A percentile compares a stretch with the other conserved stretches of the same genome.
phyloP scores from a whole-genome alignment of 2,329 filamentous ascomycete species.

The Stylonectria norvegica region DNA sequence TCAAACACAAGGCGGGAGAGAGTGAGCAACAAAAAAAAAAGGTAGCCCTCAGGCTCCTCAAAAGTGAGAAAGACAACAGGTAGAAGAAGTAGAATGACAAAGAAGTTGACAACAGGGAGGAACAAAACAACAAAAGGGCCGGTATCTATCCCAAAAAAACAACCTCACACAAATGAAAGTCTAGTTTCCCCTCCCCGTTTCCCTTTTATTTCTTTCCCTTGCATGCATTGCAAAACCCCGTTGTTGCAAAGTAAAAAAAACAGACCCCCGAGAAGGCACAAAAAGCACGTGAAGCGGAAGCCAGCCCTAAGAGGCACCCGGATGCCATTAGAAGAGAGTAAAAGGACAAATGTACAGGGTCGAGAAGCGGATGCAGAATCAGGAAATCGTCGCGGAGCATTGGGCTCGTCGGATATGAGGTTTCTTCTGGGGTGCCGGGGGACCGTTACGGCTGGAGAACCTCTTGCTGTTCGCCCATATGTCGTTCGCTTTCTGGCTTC shows the following conservation, averaged over 20 bases:
- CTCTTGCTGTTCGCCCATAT: constrained; percentile 56
- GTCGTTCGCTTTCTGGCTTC: constrained; percentile 70
- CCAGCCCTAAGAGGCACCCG: constrained; percentile 19
- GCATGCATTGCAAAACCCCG: constrained; percentile 13
- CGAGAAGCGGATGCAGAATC: constrained; percentile 22
- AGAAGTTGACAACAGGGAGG: constrained; percentile 3
- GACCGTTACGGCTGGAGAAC: constrained; percentile 17
- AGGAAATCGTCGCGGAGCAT: constrained; percentile 24
- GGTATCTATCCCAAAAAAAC: constrained; percentile 9
- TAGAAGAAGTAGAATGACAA: constrained; percentile 1
- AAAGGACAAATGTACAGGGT: constrained; percentile 26
- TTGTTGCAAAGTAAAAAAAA: constrained; percentile 5
- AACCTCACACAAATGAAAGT: constrained; percentile 3
- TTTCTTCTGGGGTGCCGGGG: constrained; percentile 6
- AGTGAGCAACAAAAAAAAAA: too few relatives aligned
- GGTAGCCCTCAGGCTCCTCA: too few relatives aligned
- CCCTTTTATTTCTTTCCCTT: constrained; percentile 18
- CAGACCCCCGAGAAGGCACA: constrained; percentile 9
- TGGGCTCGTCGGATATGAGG: constrained; percentile 19
- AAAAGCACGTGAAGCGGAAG: constrained; percentile 11
- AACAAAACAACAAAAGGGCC: constrained; percentile 1
- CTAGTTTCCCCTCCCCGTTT: constrained; percentile 8
- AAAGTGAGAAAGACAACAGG: too few relatives aligned
- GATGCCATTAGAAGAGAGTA: constrained; percentile 27
- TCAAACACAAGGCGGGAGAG: too few relatives aligned